These are phyloP conservation scores for Pseudogymnoascus sp. DNA, from an alignment of 2,329 filamentous ascomycete species.

Conservation along the genomic window DNA sequence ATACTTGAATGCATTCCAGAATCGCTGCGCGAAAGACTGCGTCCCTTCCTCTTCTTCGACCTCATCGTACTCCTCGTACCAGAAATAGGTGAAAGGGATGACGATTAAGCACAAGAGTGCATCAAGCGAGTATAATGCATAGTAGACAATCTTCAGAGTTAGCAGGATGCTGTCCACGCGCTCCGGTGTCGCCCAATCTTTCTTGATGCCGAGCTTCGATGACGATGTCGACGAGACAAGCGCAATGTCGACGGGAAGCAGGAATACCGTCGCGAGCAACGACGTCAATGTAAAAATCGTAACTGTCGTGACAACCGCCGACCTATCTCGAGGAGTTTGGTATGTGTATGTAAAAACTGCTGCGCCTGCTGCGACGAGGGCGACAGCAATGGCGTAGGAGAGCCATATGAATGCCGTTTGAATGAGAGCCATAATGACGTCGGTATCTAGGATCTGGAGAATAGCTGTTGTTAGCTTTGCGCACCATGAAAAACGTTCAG, in stretches of 20 bases:
- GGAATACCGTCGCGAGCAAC: constrained; percentile 82
- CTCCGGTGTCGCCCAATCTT: constrained; percentile 87
- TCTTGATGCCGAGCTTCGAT: constrained; percentile 70
- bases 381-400: constrained; percentile 78
- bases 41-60: constrained; percentile 74
- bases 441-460: constrained; percentile 2
- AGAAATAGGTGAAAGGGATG: constrained; percentile 96
- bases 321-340: constrained; percentile 82
- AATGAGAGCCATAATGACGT: constrained; percentile 47
- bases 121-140: constrained; percentile 85
- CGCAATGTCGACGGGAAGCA: constrained; percentile 92
- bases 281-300: constrained; percentile 82
- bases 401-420: constrained; percentile 93
- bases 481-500: not conserved
- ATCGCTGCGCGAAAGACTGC: constrained; percentile 61
- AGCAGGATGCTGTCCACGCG: constrained; percentile 70
- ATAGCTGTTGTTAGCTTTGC: not conserved
- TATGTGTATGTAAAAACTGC: constrained; percentile 86
- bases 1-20: constrained; percentile 86
- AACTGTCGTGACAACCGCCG: constrained; percentile 71
- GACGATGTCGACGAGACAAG: constrained; percentile 84
- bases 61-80: constrained; percentile 95
- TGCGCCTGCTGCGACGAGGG: constrained; percentile 67
- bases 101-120: constrained; percentile 81
- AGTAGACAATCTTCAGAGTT: constrained; percentile 85